phyloP scores from a whole-genome alignment of 2,329 filamentous ascomycete genomes.

The Myriosclerotinia curreyana region DNA sequence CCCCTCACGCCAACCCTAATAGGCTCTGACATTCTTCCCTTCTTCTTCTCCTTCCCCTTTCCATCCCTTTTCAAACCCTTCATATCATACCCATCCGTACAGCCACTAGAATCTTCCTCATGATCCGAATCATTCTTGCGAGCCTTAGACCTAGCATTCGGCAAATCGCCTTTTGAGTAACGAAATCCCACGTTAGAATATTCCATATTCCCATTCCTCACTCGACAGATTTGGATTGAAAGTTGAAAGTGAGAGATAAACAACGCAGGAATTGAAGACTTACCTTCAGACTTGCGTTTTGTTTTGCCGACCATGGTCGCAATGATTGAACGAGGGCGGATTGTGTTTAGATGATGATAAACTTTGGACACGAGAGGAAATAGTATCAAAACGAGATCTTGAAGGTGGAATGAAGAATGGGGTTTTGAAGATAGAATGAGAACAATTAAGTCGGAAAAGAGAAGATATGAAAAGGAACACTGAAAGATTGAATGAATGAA shows the following conservation, averaged over 20 bases:
- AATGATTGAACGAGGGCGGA: background rate
- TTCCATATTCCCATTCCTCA: background rate
- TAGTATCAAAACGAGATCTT: no score
- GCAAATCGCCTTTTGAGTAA: background rate
- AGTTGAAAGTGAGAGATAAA: background rate
- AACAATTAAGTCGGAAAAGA: background rate
- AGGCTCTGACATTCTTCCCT: constrained; percentile 30
- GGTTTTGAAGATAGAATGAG: background rate
- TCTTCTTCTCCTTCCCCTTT: constrained; percentile 22
- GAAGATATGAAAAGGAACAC: background rate
- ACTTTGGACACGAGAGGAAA: background rate
- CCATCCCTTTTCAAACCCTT: background rate
- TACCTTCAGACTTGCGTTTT: constrained; percentile 21
- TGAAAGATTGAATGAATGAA: background rate
- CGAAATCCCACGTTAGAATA: background rate
- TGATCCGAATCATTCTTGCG: background rate
- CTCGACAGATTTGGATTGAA: background rate
- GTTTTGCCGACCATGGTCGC: background rate
- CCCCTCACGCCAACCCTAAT: background rate
- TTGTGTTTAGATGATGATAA: background rate
- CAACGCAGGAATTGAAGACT: background rate
- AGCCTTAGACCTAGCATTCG: background rate
- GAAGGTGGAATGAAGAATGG: background rate
- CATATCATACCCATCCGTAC: background rate
- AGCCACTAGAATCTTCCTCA: background rate